A percentile compares a stretch with the other conserved stretches of the same genome.
Evolutionary conservation across 345 rosid genomes (phyloP).

Genomic region (Populus alba): DNA sequence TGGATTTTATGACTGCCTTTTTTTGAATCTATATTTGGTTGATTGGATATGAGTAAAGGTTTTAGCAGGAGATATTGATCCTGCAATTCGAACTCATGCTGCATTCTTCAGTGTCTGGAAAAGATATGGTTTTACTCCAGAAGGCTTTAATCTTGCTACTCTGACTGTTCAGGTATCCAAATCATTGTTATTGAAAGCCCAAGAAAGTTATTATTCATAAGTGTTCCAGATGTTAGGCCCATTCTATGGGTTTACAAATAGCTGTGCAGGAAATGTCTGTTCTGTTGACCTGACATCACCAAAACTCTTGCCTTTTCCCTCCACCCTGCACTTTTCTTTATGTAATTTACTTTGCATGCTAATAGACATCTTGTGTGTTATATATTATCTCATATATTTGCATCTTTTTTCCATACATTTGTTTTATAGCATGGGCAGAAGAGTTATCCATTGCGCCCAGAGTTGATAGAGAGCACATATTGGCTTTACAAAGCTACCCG

Average conservation of each 20-base stretch:
- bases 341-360: conserved; percentile 9
- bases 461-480: conserved; percentile 93
- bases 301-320: background rate
- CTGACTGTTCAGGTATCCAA: conserved; percentile 55
- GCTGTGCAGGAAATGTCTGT: background rate
- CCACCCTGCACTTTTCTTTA: background rate
- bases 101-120: conserved; percentile 97
- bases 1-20: background rate
- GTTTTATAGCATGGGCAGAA: conserved; percentile 82
- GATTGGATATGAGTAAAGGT: conserved; percentile 47
- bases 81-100: conserved; percentile 93
- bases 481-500: conserved; percentile 98
- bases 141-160: conserved; percentile 95
- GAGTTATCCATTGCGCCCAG: conserved; percentile 96
- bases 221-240: background rate
- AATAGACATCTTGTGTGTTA: no score
- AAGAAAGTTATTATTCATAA: background rate
- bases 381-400: background rate
- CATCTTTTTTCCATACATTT: conserved; percentile 5
- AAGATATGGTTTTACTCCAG: conserved; percentile 92
- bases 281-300: background rate
- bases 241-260: background rate
- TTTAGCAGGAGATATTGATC: conserved; percentile 91
- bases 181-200: background rate
- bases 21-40: background rate